A percentile compares a stretch with the other conserved stretches of the same genome.
Conservation (phyloP, 73 alveolate genomes). For the Tetrahymena borealis region DNA sequence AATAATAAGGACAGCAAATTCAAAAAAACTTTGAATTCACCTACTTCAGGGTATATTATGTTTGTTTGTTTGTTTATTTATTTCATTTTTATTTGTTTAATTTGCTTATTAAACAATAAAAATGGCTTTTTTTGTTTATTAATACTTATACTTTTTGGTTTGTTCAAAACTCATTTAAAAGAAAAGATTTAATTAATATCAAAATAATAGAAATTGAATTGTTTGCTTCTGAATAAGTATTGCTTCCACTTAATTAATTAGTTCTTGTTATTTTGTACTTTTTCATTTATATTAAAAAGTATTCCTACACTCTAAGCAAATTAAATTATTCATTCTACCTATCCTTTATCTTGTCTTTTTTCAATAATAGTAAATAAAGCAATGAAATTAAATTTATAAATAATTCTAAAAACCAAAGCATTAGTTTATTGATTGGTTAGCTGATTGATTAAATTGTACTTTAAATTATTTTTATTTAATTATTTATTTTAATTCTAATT, state of each 20-base stretch:
- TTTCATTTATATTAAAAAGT: too few species aligned
- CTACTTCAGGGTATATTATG: slow-evolving; percentile 3
- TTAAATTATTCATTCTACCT: too few species aligned
- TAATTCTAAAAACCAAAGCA: too few species aligned
- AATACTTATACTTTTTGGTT: background rate
- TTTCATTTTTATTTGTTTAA: background rate
- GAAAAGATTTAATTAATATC: background rate
- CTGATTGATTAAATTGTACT: too few species aligned
- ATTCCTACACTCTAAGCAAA: too few species aligned
- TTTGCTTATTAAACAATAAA: background rate
- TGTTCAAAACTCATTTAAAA: background rate
- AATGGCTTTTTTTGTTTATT: background rate
- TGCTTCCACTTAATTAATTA: background rate
- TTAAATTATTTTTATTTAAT: too few species aligned
- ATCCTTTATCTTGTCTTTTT: too few species aligned
- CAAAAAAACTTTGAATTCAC: slow-evolving; percentile 1
- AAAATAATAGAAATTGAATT: background rate
- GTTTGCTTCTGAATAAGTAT: background rate
- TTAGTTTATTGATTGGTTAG: too few species aligned
- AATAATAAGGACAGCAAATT: background rate
- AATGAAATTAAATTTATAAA: too few species aligned
- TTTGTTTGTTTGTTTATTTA: background rate
- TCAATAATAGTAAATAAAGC: too few species aligned
- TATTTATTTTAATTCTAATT: too few species aligned
- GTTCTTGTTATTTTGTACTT: background rate